Evolutionary conservation across 106 monocot genomes (phyloP).

Genomic region (Chionographis japonica): DNA sequence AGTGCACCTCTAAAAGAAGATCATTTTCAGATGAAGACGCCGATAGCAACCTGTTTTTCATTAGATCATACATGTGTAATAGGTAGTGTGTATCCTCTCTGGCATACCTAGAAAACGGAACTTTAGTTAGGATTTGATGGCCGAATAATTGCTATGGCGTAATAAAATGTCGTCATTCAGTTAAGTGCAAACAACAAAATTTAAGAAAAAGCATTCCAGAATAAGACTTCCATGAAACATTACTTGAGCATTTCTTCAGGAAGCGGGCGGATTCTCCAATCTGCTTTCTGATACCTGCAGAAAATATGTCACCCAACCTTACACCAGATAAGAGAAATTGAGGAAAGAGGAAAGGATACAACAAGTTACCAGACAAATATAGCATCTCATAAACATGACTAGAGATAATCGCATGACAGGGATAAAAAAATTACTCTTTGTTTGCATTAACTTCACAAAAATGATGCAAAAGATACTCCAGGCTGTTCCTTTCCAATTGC

Average conservation of each 20-base stretch:
- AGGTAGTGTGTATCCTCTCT: conserved; percentile 98
- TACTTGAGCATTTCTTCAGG: conserved; percentile 94
- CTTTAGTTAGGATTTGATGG: neutral
- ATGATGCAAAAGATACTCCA: conserved; percentile 80
- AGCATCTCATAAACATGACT: neutral
- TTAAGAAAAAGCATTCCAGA: neutral
- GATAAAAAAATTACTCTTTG: conserved; percentile 67
- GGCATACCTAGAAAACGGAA: conserved; percentile 62
- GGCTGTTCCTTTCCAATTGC: conserved; percentile 87
- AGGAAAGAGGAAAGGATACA: no score
- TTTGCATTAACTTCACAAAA: conserved; percentile 83
- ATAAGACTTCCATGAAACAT: neutral
- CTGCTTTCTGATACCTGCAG: conserved; percentile 96
- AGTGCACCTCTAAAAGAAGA: conserved; percentile 67
- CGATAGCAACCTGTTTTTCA: conserved; percentile 52
- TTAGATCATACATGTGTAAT: conserved; percentile 82
- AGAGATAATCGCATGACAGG: neutral
- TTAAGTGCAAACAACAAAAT: neutral
- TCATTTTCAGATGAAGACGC: conserved; percentile 45
- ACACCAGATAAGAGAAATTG: neutral
- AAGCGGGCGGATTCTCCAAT: conserved; percentile 92
- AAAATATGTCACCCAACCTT: neutral
- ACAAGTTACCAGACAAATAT: no score
- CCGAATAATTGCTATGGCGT: neutral
- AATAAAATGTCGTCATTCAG: neutral